Base-by-base conservation (phyloP, 2,329 filamentous ascomycete genomes). In the Arthrobotrys megalospora region DNA sequence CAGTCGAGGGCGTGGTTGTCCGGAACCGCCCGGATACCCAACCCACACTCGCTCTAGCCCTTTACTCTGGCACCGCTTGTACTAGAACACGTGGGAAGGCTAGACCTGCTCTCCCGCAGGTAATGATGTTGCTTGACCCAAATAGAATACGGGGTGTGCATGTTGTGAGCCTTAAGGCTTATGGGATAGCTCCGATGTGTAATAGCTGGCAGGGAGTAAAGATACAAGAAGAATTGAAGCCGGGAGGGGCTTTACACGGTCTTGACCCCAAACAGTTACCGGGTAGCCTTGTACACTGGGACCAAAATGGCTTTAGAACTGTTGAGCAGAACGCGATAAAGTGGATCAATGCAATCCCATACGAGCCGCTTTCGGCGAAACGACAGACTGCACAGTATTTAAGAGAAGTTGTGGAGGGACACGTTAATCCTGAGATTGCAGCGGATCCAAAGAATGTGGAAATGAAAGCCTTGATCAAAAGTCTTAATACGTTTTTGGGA, bases 141-240 rank as follows among this genome's bases (percentile, higher is more conserved):
- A 16, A 34, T n/a, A 24, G 34, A 38, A 48, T 76, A 21, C 52
- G 71, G 3, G 71, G 71, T 1, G 19, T 76, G 2, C 63, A 76
- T 16, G 21, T 76, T 0, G 64, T 43, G 5, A 41, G 58, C 21
- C 5, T 76, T 3, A 19, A 36, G 11, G 36, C 6, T 11, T 55
- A 68, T 11, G 50, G 45, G 19, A 14, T 55, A 34, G 12, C 12
- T 5, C 6, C 38, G 5, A n/a, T 34, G 4, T 68, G 63, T 45
- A 63, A 64, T 16, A 68, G 63, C 14, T 76, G 64, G 71, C 71
- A 76, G 36, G 63, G 45, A 8, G 36, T 76, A 14, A 68, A 47
- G n/a, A 16, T 76, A 19, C 32, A 24, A 3, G 32, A 47, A 10
- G 71, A 76, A 32, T 16, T 76, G 41, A 34, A 63, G 21, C 3